These are phyloP conservation scores for Zygosaccharomyces siamensis DNA, from an alignment of 805 yeast species.

Conservation along the genomic window DNA sequence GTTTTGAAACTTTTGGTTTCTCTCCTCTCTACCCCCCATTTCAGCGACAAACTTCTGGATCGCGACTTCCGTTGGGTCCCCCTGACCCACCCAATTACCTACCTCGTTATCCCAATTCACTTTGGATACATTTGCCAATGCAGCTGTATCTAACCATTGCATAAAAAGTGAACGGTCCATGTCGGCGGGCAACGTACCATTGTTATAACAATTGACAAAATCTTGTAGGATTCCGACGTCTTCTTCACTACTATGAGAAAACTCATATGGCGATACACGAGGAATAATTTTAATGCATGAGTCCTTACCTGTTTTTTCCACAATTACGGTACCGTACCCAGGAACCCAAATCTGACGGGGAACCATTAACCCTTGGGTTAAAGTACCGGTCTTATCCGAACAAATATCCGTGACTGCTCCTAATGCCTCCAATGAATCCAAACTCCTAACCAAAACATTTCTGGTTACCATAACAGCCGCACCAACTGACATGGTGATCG, in stretches of 20 bases:
- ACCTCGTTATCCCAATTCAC: conserved; percentile 47
- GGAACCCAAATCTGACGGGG: conserved; percentile 80
- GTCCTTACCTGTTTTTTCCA: conserved; percentile 59
- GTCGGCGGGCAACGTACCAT: conserved; percentile 14
- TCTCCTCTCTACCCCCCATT: conserved; percentile 35
- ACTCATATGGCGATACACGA: conserved; percentile 49
- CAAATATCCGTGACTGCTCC: conserved; percentile 93
- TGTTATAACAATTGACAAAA: conserved; percentile 21
- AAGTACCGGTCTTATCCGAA: conserved; percentile 86
- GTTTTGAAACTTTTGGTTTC: conserved; percentile 41
- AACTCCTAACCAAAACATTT: conserved; percentile 86
- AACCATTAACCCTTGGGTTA: conserved; percentile 88
- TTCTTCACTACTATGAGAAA: conserved; percentile 27
- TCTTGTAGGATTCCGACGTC: conserved; percentile 29
- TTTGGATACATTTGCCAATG: conserved; percentile 75
- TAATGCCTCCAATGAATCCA: conserved; percentile 90
- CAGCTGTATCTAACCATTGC: conserved; percentile 59
- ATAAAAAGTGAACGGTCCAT: conserved; percentile 31
- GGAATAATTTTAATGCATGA: conserved; percentile 83
- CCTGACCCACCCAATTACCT: conserved; percentile 66
- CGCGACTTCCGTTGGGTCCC: conserved; percentile 89
- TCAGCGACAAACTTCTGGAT: conserved; percentile 72
- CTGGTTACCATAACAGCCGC: conserved; percentile 93
- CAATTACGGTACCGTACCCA: conserved; percentile 62
- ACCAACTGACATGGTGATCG: conserved; percentile 94